Evolutionary conservation across 1,284 basidiomycete genomes (phyloP), one percentile per base, ranked within the genome.

Genomic region (Moesziomyces sp.): DNA sequence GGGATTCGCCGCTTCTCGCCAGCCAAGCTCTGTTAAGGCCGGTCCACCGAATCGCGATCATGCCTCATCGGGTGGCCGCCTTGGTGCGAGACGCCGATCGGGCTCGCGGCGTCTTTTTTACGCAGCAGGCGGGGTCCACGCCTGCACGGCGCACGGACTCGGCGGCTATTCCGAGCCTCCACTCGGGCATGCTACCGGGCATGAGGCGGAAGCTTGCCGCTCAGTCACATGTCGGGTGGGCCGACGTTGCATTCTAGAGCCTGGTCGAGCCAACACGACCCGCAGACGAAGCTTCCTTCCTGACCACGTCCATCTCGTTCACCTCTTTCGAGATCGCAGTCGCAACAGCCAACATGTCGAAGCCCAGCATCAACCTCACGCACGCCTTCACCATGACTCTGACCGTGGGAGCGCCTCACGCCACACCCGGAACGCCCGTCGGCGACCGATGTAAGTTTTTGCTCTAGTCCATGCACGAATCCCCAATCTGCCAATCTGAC

Each of bases 321-420:
- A 3, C 13, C 30, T 34, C 30, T 34, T 8, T 34, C 30, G 13
- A 11, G 13, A 34, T 10, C 30, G 11, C 4, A 10, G 30, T 34
- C 30, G 30, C 30, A 34, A 3, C 3, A 34, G 30, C 30, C 30
- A 48, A 9, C 43, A 70, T 64, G 60, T 57, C 67, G 40, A 24
- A 18, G 24, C 65, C 67, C 21, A 62, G 49, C 51, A 67, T 72
- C 69, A 56, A 49, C 44, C 69, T 72, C 42, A 52, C 56, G 9
- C 69, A 66, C 46, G 69, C 69, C 14, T 67, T 72, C 26, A 67
- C 63, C 6, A 56, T 67, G 48, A 64, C 60, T 40, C 63, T 72
- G 19, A 46, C 52, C 28, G 53, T 67, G 21, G 42, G 42, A 1
- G 10, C 63, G 13, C 46, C 46, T 3, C 40, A 40, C 19, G 19